phyloP scores from a whole-genome alignment of 2,329 filamentous ascomycete genomes.

The Hymenoscyphus fructigenus region DNA sequence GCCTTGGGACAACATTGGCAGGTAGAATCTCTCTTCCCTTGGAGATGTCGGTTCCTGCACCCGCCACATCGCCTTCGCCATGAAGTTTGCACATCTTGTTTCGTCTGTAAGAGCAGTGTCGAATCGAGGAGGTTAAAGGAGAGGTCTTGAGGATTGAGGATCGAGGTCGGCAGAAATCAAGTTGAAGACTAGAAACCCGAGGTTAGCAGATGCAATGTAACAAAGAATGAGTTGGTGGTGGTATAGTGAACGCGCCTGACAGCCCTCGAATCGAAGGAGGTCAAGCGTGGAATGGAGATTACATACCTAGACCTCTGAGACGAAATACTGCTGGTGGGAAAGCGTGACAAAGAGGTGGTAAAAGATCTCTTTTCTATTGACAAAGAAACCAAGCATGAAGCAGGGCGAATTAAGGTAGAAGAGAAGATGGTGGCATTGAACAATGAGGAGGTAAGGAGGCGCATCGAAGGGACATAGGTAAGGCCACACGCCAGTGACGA shows the following conservation, averaged over 20 bases:
- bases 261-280: neutral
- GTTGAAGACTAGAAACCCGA: constrained; percentile 23
- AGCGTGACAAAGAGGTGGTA: constrained; percentile 14
- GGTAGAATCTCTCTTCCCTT: constrained; percentile 82
- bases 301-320: neutral
- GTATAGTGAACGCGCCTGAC: neutral
- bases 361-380: constrained; percentile 30
- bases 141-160: constrained; percentile 23
- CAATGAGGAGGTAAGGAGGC: constrained; percentile 29
- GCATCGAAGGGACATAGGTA: constrained; percentile 31
- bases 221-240: neutral
- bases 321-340: constrained; percentile 1
- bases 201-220: constrained; percentile 10
- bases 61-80: constrained; percentile 53
- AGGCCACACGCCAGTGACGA: neutral
- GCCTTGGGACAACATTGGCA: constrained; percentile 84
- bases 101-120: constrained; percentile 74
- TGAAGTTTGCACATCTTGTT: constrained; percentile 68
- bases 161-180: constrained; percentile 27
- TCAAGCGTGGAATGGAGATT: neutral
- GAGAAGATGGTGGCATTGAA: constrained; percentile 29
- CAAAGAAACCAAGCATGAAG: constrained; percentile 23
- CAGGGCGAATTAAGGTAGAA: constrained; percentile 28
- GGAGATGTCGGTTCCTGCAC: constrained; percentile 57
- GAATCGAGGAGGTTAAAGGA: constrained; percentile 33